These are phyloP conservation scores for Colletotrichum limetticola DNA, from an alignment of 2,329 filamentous ascomycete genomes.

Conservation along the genomic window DNA sequence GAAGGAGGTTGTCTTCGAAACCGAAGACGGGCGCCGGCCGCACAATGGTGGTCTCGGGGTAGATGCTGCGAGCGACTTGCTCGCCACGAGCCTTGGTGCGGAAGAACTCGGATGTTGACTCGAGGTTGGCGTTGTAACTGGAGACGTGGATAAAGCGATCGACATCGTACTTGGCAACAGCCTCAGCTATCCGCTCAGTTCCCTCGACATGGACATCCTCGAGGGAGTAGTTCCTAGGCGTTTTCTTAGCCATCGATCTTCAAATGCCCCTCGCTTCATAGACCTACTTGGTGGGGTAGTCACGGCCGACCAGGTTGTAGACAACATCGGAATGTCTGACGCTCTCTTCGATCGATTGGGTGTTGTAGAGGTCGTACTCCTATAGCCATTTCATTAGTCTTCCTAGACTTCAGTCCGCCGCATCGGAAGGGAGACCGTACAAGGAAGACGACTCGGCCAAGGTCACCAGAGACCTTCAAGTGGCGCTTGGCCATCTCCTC, in stretches of 20 bases:
- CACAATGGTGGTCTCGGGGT: constrained; percentile 97
- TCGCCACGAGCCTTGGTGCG: constrained; percentile 90
- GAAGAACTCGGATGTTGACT: constrained; percentile 90
- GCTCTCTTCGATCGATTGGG: constrained; percentile 93
- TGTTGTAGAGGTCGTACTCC: constrained; percentile 97
- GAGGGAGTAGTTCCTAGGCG: constrained; percentile 86
- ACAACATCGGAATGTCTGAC: constrained; percentile 97
- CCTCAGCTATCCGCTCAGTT: constrained; percentile 90
- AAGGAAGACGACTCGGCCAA: constrained; percentile 89
- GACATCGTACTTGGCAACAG: constrained; percentile 96
- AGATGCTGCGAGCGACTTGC: constrained; percentile 85
- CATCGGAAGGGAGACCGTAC: constrained; percentile 52
- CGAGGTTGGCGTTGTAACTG: constrained; percentile 86
- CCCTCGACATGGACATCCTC: constrained; percentile 95
- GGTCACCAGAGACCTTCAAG: constrained; percentile 94
- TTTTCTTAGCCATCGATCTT: constrained; percentile 43
- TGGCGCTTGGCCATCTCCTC: constrained; percentile 99
- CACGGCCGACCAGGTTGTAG: constrained; percentile 93
- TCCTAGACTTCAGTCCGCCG: background rate
- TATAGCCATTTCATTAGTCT: constrained; percentile 47
- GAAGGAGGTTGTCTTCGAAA: constrained; percentile 91
- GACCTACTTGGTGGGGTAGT: constrained; percentile 92
- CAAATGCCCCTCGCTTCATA: background rate
- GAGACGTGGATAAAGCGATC: constrained; percentile 98
- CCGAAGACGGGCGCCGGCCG: constrained; percentile 94